These are phyloP conservation scores for Pyrus bretschneideri DNA, from an alignment of 306 rosid genomes.

Conservation along the genomic window DNA sequence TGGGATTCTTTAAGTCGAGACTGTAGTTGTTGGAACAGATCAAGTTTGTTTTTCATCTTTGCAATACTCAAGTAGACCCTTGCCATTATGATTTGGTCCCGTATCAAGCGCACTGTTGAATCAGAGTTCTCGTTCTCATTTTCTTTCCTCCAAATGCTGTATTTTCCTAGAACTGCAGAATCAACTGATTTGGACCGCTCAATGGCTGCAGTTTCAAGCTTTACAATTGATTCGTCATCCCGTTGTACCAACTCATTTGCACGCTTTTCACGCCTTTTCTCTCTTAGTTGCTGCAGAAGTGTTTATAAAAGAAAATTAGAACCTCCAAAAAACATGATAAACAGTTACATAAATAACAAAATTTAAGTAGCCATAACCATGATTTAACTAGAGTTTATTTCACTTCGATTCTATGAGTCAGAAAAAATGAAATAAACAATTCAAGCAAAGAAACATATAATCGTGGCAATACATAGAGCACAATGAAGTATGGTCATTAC, in stretches of 20 bases:
- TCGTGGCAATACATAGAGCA: neutral
- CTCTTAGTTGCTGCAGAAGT: slow-evolving; percentile 66
- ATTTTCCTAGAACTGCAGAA: slow-evolving; percentile 73
- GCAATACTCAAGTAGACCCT: slow-evolving; percentile 81
- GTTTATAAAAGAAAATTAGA: slow-evolving; percentile 13
- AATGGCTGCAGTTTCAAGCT: slow-evolving; percentile 84
- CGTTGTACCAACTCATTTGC: slow-evolving; percentile 58
- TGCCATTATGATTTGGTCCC: slow-evolving; percentile 92
- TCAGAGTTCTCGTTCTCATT: slow-evolving; percentile 64
- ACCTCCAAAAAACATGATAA: neutral
- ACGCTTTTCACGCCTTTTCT: slow-evolving; percentile 61
- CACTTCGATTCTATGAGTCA: neutral
- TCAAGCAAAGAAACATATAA: neutral
- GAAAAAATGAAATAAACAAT: neutral
- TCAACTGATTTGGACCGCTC: slow-evolving; percentile 79
- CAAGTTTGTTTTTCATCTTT: slow-evolving; percentile 50
- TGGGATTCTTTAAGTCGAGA: slow-evolving; percentile 53
- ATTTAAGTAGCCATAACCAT: neutral
- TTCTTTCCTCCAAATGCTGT: slow-evolving; percentile 94
- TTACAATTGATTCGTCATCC: slow-evolving; percentile 52
- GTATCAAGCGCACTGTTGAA: slow-evolving; percentile 71
- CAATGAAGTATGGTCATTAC: slow-evolving; percentile 37
- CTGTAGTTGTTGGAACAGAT: slow-evolving; percentile 52
- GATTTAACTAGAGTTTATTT: neutral
- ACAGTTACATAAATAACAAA: neutral